Evolutionary conservation across 192 early-diverging fungal species (phyloP), one percentile per base, ranked within the genome.

Genomic region (Coemansia erecta): DNA sequence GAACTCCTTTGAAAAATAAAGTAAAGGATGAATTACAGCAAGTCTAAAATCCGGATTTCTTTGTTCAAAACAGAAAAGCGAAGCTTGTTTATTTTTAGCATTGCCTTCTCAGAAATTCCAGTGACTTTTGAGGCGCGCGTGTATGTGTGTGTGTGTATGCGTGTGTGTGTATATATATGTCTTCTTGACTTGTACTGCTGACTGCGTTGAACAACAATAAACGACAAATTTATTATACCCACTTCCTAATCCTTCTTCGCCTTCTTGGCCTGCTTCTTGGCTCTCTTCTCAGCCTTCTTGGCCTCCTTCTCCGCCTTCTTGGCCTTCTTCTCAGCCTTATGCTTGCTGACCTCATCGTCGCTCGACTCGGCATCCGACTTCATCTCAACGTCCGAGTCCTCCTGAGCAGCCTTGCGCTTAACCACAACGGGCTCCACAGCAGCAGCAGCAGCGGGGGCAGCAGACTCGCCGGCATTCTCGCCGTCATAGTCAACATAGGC

Each of bases 401-500:
- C 54, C 21, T 18, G 19, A 3, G 54, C 66, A 19, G 58, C 60
- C 66, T 66, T 66, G 47, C 67, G 67, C 63, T 73, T 78, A 1
- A 54, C 52, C 5, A 47, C 23, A 43, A 11, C 19, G 10, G 48
- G 28, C 12, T 14, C 41, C 11, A 10, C 54, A 43, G 23, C 52
- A 13, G 56, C 9, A 17, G 51, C 21, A 37, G 61, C 52, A 3
- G 49, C 23, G 1, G 48, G 21, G 23, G 47, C 28, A 26, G 55
- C 54, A 28, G 13, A 28, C 18, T 42, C 53, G 47, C 37, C 49
- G 52, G 53, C 39, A 6, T 37, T 23, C 17, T 56, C 76, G 15
- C 64, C 59, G 26, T 77, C 63, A 55, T 81, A 91, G 60, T 94
- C 91, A 46, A 88, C 84, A 72, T 89, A 91, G 23, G 59, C 75